These are phyloP conservation scores for Paracoccidioides lutzii DNA, from an alignment of 2,329 filamentous ascomycete species.

Conservation along the genomic window DNA sequence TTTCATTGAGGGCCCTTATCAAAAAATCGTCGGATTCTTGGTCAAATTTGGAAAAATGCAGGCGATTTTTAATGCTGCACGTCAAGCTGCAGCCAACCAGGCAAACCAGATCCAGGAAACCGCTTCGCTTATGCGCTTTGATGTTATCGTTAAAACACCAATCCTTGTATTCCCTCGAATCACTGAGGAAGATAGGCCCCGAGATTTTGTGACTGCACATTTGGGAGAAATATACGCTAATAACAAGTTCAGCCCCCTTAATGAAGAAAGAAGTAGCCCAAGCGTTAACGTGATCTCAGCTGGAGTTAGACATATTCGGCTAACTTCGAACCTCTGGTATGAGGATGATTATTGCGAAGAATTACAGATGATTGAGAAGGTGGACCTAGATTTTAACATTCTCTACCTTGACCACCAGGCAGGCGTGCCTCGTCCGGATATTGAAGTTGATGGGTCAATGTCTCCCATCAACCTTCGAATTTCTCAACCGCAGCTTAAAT, in stretches of 20 bases:
- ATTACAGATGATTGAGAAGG: conserved; percentile 91
- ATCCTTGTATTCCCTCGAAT: conserved; percentile 88
- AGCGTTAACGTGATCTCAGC: conserved; percentile 82
- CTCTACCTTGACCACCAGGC: conserved; percentile 78
- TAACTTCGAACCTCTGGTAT: conserved; percentile 85
- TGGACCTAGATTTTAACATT: conserved; percentile 85
- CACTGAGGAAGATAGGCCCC: conserved; percentile 54
- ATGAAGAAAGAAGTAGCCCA: conserved; percentile 58
- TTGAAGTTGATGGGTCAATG: conserved; percentile 82
- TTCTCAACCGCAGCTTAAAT: conserved; percentile 82
- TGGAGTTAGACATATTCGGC: conserved; percentile 79
- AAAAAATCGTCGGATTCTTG: conserved; percentile 93
- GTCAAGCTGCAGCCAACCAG: conserved; percentile 85
- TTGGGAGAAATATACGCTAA: conserved; percentile 94
- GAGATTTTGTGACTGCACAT: conserved; percentile 82
- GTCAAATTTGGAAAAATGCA: conserved; percentile 99
- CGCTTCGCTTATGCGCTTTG: conserved; percentile 82
- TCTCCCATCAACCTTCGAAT: conserved; percentile 84
- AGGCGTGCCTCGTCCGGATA: conserved; percentile 68
- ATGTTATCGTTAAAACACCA: conserved; percentile 83
- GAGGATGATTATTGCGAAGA: conserved; percentile 60
- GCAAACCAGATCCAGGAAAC: conserved; percentile 87
- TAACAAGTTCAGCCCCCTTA: conserved; percentile 77
- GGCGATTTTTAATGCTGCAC: conserved; percentile 91
- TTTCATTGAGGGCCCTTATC: conserved; percentile 91